phyloP scores from a whole-genome alignment of 495 filamentous ascomycete genomes.

The Aspergillus bridgeri region DNA sequence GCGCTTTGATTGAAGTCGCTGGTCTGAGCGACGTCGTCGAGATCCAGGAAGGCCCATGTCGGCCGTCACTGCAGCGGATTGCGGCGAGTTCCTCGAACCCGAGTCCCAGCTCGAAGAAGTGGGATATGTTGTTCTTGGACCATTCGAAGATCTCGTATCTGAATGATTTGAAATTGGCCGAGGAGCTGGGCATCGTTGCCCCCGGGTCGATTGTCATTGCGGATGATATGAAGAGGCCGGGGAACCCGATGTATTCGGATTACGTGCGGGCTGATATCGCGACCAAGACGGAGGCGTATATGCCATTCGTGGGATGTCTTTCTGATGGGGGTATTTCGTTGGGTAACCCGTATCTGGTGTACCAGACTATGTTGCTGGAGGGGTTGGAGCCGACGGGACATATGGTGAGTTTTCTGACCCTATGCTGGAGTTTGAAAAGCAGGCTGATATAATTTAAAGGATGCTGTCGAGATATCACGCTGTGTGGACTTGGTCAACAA shows the following conservation, averaged over 20 bases:
- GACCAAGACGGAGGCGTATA: constrained; percentile 12
- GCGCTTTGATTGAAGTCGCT: constrained; percentile 54
- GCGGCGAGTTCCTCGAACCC: neutral
- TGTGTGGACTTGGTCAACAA: neutral
- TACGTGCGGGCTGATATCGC: constrained; percentile 14
- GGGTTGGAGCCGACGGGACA: constrained; percentile 6
- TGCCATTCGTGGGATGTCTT: constrained; percentile 15
- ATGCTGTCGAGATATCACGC: constrained; percentile 5
- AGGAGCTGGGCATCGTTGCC: constrained; percentile 54
- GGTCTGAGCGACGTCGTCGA: constrained; percentile 57
- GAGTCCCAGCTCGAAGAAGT: constrained; percentile 30
- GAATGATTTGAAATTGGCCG: constrained; percentile 62
- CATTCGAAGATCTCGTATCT: constrained; percentile 62
- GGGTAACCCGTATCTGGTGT: constrained; percentile 8
- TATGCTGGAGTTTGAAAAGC: neutral
- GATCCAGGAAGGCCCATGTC: constrained; percentile 55
- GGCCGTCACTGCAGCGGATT: constrained; percentile 49
- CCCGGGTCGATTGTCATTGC: constrained; percentile 56
- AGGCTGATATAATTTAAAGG: neutral
- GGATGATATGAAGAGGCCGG: constrained; percentile 63
- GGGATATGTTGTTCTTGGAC: constrained; percentile 65
- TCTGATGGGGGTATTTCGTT: neutral
- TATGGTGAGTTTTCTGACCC: neutral
- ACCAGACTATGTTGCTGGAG: constrained; percentile 7
- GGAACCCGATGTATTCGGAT: constrained; percentile 57